A percentile compares a stretch with the other conserved stretches of the same genome.
Conservation (phyloP, 768 basidiomycete species). For the Suillus subluteus region DNA sequence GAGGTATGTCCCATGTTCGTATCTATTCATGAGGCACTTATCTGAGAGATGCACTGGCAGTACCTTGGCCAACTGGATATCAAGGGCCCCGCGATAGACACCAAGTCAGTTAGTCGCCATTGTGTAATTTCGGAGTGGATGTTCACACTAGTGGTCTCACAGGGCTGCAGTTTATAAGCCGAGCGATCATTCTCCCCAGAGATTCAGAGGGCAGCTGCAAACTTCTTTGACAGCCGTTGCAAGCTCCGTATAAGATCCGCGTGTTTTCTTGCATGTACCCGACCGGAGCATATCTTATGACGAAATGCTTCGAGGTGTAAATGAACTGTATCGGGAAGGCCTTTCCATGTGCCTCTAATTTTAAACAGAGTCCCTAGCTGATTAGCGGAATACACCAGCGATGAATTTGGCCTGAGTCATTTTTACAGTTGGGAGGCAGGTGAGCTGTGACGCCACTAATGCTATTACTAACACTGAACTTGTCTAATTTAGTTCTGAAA, state of each 20-base stretch:
- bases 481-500: background rate
- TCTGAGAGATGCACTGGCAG: slow-evolving; percentile 12
- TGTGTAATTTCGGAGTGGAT: background rate
- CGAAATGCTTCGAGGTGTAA: slow-evolving; percentile 28
- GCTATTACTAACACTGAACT: background rate
- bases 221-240: slow-evolving; percentile 35
- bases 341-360: slow-evolving; percentile 12
- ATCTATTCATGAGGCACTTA: background rate
- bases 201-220: slow-evolving; percentile 31
- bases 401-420: slow-evolving; percentile 24
- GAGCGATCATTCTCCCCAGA: slow-evolving; percentile 24
- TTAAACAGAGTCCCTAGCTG: background rate
- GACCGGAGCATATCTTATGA: slow-evolving; percentile 24
- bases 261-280: slow-evolving; percentile 38
- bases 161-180: slow-evolving; percentile 6
- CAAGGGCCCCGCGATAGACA: slow-evolving; percentile 40
- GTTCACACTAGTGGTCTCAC: background rate
- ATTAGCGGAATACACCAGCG: slow-evolving; percentile 2
- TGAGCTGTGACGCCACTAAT: background rate
- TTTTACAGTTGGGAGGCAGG: slow-evolving; percentile 20
- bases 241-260: slow-evolving; percentile 37
- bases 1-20: background rate
- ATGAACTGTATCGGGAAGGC: slow-evolving; percentile 27
- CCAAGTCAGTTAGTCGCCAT: slow-evolving; percentile 39
- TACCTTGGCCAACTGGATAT: slow-evolving; percentile 33